phyloP scores from a whole-genome alignment of 805 yeast species.

The Monosporozyma solicola region DNA sequence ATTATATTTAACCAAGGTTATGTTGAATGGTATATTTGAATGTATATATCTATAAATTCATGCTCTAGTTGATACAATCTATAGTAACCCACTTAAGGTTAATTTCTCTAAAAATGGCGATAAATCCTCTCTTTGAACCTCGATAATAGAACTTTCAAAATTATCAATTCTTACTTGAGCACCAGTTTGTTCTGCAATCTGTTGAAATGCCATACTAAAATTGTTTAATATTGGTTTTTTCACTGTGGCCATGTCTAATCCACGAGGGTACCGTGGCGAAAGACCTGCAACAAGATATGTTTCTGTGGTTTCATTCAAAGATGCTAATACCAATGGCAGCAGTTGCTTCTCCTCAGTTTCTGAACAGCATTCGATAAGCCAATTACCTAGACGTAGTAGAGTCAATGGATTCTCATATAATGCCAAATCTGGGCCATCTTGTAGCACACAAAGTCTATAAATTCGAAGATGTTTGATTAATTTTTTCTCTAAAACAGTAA shows the following conservation, averaged over 20 bases:
- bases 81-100: constrained; percentile 57
- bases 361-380: constrained; percentile 86
- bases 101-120: constrained; percentile 78
- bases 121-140: constrained; percentile 78
- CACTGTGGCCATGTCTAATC: constrained; percentile 26
- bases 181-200: constrained; percentile 72
- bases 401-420: constrained; percentile 82
- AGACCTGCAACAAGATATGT: constrained; percentile 84
- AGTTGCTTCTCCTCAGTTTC: constrained; percentile 58
- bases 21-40: neutral
- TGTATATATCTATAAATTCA: neutral
- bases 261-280: constrained; percentile 69
- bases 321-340: constrained; percentile 78
- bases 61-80: neutral
- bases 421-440: constrained; percentile 76
- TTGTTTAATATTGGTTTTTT: constrained; percentile 55
- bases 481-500: constrained; percentile 77
- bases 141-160: constrained; percentile 89
- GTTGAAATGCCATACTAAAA: constrained; percentile 86
- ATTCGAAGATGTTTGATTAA: constrained; percentile 69
- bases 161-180: constrained; percentile 89
- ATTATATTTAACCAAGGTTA: neutral
- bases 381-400: constrained; percentile 71
- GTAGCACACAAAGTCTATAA: constrained; percentile 78
- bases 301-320: constrained; percentile 61